Base-by-base conservation (phyloP, 257 asterid genomes). In the Nicotiana obtusifolia region DNA sequence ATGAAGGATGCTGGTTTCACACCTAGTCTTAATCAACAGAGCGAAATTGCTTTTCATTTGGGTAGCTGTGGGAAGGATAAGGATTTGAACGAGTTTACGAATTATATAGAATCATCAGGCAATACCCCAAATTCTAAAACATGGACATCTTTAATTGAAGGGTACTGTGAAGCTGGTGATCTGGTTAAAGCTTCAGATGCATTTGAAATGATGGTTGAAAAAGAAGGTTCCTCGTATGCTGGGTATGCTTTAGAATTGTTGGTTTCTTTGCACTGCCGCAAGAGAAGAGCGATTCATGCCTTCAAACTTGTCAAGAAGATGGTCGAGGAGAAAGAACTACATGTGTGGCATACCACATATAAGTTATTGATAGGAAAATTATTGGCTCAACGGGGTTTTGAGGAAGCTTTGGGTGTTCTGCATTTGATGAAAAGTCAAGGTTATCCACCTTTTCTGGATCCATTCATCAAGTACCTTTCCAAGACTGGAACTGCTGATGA, bases 371-470 rank as follows among this genome's bases (percentile, higher is more conserved):
- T 92, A 10, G 84, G 87, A 59, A 88, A 87, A 83, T 87, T 95
- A 26, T 86, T 95, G 85, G 89, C 81, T 14, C 89, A 84, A 53
- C 86, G 88, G 9, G 82, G 79, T 65, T 91, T 93, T 79, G 10
- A 81, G 28, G 92, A 91, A 84, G 97, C 97, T 59, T 66, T 94
- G 47, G 87, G 85, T 86, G 84, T 92, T 79, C 84, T 94, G 87
- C 81, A 44, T 76, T 77, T 94, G 91, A 95, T 91, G 96, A 91
- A 90, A 89, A 83, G 75, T 28, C 97, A 94, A 80, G 97, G 90
- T 28, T 86, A 85, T 76, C 91, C 97, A 19, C 96, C 96, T 5
- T 87, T 87, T 78, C 77, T 89, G 80, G 88, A 90, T 82, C 87
- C 91, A 64, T 95, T 91, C 83, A 73, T 88, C 5, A 83, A 76